These are phyloP conservation scores for Calonectria pseudoturangicola DNA, from an alignment of 2,329 filamentous ascomycete species.

Conservation along the genomic window DNA sequence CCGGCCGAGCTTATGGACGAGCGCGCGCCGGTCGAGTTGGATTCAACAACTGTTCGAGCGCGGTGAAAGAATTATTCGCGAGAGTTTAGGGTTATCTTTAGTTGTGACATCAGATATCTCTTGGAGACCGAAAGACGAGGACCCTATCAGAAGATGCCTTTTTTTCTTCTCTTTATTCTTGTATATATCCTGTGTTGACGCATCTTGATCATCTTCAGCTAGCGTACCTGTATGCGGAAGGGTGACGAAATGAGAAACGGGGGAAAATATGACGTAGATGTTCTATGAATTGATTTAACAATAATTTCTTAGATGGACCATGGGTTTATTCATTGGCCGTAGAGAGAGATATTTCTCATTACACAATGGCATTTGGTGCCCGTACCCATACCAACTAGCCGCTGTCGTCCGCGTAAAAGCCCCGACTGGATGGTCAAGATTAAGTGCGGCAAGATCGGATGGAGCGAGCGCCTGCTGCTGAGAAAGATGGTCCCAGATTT, in stretches of 20 bases:
- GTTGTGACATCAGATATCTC: too few species aligned
- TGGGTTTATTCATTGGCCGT: not conserved
- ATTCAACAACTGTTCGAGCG: slow-evolving; percentile 3
- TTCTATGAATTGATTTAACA: not conserved
- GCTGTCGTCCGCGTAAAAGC: not conserved
- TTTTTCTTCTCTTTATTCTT: slow-evolving; percentile 1
- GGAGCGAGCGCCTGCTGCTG: not conserved
- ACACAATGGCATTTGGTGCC: not conserved
- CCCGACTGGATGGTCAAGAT: not conserved
- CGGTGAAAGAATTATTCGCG: not conserved
- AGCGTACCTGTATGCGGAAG: not conserved
- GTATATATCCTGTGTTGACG: not conserved
- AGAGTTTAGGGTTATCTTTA: too few species aligned
- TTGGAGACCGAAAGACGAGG: not conserved
- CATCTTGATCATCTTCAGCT: not conserved
- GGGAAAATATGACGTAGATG: not conserved
- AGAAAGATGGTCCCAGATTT: not conserved
- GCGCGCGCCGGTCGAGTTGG: slow-evolving; percentile 30
- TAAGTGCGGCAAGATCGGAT: not conserved
- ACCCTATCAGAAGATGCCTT: not conserved
- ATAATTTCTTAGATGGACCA: not conserved
- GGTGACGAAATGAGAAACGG: not conserved
- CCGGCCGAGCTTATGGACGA: slow-evolving; percentile 34
- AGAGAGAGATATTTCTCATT: too few species aligned
- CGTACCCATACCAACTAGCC: not conserved